These are phyloP conservation scores for Bipolaris sorokiniana DNA, from an alignment of 2,329 filamentous ascomycete species.

Conservation along the genomic window DNA sequence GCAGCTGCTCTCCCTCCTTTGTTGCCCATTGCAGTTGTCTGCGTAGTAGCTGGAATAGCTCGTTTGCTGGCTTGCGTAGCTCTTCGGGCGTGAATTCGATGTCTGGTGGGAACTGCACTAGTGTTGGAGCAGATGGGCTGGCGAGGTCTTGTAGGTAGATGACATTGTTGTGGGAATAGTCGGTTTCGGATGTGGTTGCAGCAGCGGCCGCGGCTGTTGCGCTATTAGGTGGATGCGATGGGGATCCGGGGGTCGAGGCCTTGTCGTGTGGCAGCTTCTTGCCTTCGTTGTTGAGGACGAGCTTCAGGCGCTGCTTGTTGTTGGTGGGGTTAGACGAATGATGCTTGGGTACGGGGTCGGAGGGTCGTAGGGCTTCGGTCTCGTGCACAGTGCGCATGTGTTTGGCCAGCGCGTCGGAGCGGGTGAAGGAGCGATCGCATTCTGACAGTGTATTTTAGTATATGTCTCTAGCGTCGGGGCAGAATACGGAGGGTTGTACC, in stretches of 20 bases:
- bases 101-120: constrained; percentile 61
- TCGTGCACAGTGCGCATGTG: constrained; percentile 99
- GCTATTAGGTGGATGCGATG: constrained; percentile 35
- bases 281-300: constrained; percentile 50
- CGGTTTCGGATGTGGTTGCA: constrained; percentile 32
- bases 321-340: constrained; percentile 54
- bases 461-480: not conserved
- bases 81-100: constrained; percentile 70
- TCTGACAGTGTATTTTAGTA: constrained; percentile 60
- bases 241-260: constrained; percentile 44
- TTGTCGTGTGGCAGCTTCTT: constrained; percentile 41
- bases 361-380: constrained; percentile 85
- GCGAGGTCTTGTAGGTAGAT: constrained; percentile 65
- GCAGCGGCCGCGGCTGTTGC: constrained; percentile 22
- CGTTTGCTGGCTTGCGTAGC: constrained; percentile 68
- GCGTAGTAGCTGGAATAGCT: constrained; percentile 67
- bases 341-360: constrained; percentile 73
- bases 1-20: constrained; percentile 68
- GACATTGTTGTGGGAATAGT: constrained; percentile 62
- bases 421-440: constrained; percentile 95
- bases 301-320: constrained; percentile 54
- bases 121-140: constrained; percentile 62
- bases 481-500: constrained; percentile 63
- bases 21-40: constrained; percentile 76
- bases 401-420: constrained; percentile 93